Base-by-base conservation (phyloP, 306 rosid genomes). In the Rosa persica region DNA sequence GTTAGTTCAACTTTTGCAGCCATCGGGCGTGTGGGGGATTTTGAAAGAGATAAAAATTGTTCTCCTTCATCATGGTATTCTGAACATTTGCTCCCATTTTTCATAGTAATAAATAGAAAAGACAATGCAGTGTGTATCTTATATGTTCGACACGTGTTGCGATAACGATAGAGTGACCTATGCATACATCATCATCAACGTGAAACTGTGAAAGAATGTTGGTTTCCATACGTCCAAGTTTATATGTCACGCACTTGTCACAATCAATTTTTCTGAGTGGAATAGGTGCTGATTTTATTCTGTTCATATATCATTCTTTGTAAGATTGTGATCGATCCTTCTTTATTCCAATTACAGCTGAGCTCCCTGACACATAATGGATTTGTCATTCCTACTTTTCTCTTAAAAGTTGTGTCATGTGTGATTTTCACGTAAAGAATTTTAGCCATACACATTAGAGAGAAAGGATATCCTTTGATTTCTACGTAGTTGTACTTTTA, bases 321-420 rank as follows among this genome's bases (percentile, higher is more conserved):
- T 81, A 76, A 72, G 87, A 85, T 77, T 60, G 77, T 52, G 84
- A 84, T 75, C 62, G 12, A 75, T 79, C 77, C 81, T 79, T 5
- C 57, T 49, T 60, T 81, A 80, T 82, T 82, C 81, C 62, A 57
- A 49, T 78, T 77, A 27, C 55, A 79, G 1, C 12, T 54, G 11
- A 54, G 61, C 25, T 44, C 84, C 69, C 42, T 2, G 27, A 38
- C 72, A 39, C 52, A 77, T 83, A 49, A 40, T 12, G 52, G 12
- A 1, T 12, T 48, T 30, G 34, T 30, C 34, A 30, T 3, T 47
- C 57, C 57, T 51, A 51, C 57, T 51, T 16, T 17, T 51, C 2
- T 51, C 7, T 42, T 19, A 51, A 5, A 57, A n/a, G 64, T 23
- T 58, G 16, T 52, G 9, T 5, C 2, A 52, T 52, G 23, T 19